Evolutionary conservation across 768 basidiomycete species (phyloP).

Genomic region (Termitomyces sp.): DNA sequence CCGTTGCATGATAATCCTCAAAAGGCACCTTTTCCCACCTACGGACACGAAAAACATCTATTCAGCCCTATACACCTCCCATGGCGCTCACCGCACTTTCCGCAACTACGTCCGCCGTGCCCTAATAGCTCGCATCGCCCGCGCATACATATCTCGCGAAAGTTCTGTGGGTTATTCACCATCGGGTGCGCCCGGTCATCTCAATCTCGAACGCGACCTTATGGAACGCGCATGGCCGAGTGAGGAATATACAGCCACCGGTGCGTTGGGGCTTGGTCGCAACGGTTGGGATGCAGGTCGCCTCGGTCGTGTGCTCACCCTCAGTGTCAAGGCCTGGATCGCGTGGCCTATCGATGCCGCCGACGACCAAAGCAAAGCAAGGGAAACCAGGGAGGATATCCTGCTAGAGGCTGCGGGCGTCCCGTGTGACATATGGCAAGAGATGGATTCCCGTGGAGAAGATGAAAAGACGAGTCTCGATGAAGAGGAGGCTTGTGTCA

Average conservation of each 20-base stretch:
- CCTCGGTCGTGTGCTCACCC: conserved; percentile 48
- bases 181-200: conserved; percentile 53
- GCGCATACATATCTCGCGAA: conserved; percentile 58
- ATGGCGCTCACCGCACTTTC: conserved; percentile 59
- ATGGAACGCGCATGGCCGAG: conserved; percentile 74
- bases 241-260: conserved; percentile 37
- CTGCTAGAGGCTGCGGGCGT: conserved; percentile 67
- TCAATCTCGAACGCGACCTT: conserved; percentile 57
- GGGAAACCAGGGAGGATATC: conserved; percentile 45
- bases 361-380: conserved; percentile 23
- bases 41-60: conserved; percentile 20
- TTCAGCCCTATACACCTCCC: conserved; percentile 36
- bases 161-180: conserved; percentile 47
- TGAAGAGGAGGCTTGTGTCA: conserved; percentile 61
- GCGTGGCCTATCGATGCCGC: conserved; percentile 25
- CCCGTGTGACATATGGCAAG: conserved; percentile 68
- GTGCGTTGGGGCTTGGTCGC: conserved; percentile 21
- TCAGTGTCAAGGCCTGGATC: conserved; percentile 59
- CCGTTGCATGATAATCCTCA: conserved; percentile 59
- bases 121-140: conserved; percentile 55
- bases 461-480: conserved; percentile 47
- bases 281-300: conserved; percentile 64
- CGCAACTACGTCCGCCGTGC: conserved; percentile 60
- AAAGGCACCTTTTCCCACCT: conserved; percentile 51
- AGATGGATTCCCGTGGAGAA: conserved; percentile 55